These are phyloP conservation scores for Aspergillus sparsus DNA, from an alignment of 495 filamentous ascomycete genomes.

Conservation along the genomic window DNA sequence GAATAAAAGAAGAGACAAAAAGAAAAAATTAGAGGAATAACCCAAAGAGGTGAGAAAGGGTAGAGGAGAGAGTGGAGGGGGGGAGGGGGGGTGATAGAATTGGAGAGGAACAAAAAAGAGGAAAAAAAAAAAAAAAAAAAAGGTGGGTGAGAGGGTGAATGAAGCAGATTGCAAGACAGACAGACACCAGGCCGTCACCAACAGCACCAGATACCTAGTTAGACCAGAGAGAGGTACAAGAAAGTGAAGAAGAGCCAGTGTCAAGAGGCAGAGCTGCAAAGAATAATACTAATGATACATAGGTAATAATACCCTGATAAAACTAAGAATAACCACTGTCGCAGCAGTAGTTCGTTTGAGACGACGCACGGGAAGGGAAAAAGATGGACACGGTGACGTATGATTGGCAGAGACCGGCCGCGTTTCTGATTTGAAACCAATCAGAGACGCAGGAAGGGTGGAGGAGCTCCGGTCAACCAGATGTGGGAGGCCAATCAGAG, in stretches of 20 bases:
- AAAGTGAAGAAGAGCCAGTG: constrained; percentile 4
- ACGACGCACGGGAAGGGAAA: constrained; percentile 20
- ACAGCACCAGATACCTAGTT: background rate
- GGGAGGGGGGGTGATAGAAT: constrained; percentile 13
- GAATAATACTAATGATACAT: background rate
- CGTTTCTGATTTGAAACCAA: constrained; percentile 25
- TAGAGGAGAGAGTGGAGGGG: constrained; percentile 27
- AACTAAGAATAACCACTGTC: constrained; percentile 25
- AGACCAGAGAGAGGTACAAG: constrained; percentile 3
- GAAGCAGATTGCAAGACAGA: constrained; percentile 29
- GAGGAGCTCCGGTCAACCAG: constrained; percentile 19
- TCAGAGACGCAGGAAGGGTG: constrained; percentile 12
- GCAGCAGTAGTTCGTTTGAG: constrained; percentile 24
- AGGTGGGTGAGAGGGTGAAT: constrained; percentile 20
- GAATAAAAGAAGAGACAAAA: no score
- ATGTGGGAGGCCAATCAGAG: constrained; percentile 23
- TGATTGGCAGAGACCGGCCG: constrained; percentile 27
- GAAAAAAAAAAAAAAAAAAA: constrained; percentile 20
- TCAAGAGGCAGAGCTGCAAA: constrained; percentile 5
- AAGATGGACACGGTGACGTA: constrained; percentile 8
- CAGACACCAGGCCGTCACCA: constrained; percentile 21
- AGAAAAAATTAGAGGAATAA: constrained; percentile 20
- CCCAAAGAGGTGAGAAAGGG: constrained; percentile 24
- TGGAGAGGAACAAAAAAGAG: constrained; percentile 17
- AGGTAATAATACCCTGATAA: constrained; percentile 23